Evolutionary conservation across 2,329 filamentous ascomycete species (phyloP), one percentile per base, ranked within the genome.

Genomic region (Colletotrichum neosansevieriae): DNA sequence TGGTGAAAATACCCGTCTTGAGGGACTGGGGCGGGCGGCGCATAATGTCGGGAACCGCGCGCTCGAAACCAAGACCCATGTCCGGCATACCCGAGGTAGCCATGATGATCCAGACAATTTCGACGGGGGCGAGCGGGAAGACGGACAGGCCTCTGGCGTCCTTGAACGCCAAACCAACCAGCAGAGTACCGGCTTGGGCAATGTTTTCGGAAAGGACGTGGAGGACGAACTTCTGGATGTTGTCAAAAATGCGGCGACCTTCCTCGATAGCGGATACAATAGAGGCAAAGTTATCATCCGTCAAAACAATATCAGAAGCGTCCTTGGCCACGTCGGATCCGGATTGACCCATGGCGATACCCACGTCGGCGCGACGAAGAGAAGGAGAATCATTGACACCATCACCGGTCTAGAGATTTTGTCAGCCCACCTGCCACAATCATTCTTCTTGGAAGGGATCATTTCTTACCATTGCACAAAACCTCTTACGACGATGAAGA

Each of bases 101-200:
- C 89, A 92, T 91, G 74, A 91, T 91, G 69, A 92, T 88, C 89
- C 89, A 92, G 49, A 92, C 81, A 68, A 91, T 90, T 70, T 91
- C 86, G 10, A 91, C 86, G 0, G 89, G 89, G 0, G 88, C 81
- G 7, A 91, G 83, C 0, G 89, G 89, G 73, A 91, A 91, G 6
- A 91, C 89, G 0, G 89, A 91, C 38, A 89, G 80, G 3, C 83
- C 80, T 38, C 80, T 80, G 5, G 76, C 70, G 72, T 91, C 89
- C 76, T 91, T 91, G 80, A 91, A 91, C 0, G 81, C 86, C 3
- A 91, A 82, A 63, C 89, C 89, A 50, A 91, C 85, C 5, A 91
- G 84, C 10, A 92, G 80, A 0, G 86, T 88, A 66, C 85, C 83
- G 1, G 88, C 90, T 70, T 91, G 86, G 0, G 88, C 88, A 56